A percentile compares a stretch with the other conserved stretches of the same genome.
Evolutionary conservation across 306 rosid genomes (phyloP).

Genomic region (Citrullus mucosospermus): DNA sequence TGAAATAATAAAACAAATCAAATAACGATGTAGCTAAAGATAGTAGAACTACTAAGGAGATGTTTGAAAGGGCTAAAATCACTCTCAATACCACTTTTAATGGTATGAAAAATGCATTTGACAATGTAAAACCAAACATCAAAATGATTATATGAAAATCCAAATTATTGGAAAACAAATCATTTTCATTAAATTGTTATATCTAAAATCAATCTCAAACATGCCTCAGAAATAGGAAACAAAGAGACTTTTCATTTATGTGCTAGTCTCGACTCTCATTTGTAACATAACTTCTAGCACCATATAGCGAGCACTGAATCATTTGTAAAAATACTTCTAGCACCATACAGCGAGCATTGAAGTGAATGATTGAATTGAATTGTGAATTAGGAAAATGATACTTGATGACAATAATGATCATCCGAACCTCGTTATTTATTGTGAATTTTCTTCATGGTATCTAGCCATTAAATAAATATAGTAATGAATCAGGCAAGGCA

Average conservation of each 20-base stretch:
- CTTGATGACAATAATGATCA: not conserved
- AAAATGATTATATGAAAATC: too few species aligned
- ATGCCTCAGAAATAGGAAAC: not conserved
- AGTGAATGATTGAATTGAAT: not conserved
- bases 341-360: not conserved
- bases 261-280: not conserved
- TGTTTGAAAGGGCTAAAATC: too few species aligned
- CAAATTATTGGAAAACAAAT: too few species aligned
- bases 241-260: not conserved
- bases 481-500: not conserved
- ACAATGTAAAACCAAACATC: too few species aligned
- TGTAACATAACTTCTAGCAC: not conserved
- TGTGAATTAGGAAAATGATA: not conserved
- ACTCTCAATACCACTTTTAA: too few species aligned
- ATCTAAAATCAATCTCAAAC: too few species aligned
- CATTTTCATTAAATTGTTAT: too few species aligned
- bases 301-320: not conserved
- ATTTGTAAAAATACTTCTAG: not conserved
- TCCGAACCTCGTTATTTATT: not conserved
- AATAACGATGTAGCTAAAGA: not conserved
- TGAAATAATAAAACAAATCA: not conserved
- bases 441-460: not conserved
- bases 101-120: too few species aligned
- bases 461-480: not conserved
- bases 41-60: not conserved